Base-by-base conservation (phyloP, 805 yeast genomes). In the Barnettozyma wickerhamii region DNA sequence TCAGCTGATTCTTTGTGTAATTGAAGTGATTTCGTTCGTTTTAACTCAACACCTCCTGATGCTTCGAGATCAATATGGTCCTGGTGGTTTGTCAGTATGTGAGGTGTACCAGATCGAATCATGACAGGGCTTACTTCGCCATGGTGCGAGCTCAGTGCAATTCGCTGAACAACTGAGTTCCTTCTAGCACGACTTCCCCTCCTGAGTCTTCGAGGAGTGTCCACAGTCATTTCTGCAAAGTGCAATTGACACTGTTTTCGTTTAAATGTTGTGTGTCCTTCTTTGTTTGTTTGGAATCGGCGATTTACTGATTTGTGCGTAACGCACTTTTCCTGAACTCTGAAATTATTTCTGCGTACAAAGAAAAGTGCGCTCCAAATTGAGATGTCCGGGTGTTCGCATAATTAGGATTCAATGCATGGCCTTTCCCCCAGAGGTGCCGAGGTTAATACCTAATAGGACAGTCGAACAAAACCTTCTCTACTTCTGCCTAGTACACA, bases 81-180 rank as follows among this genome's bases (percentile, higher is more conserved):
- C 48, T 48, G n/a, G n/a, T n/a, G n/a, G n/a, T n/a, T n/a, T n/a
- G n/a, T n/a, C n/a, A n/a, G n/a, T n/a, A n/a, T n/a, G n/a, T n/a
- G n/a, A n/a, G n/a, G n/a, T n/a, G n/a, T n/a, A n/a, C n/a, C n/a
- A n/a, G n/a, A n/a, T n/a, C n/a, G n/a, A n/a, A n/a, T n/a, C 13
- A 12, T 14, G 13, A 7, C 6, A 10, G 32, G 5, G 29, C 56
- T 45, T 24, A 58, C 62, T 19, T 68, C 66, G 3, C 58, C 47
- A 17, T 62, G 60, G 2, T 81, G 79, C 9, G 71, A 67, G 27
- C 72, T 75, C 33, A 70, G 59, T 0, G 88, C 88, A 35, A 81
- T 79, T 23, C 66, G 61, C 37, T 77, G 77, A 1, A 81, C 87
- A 45, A 80, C 72, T 3, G 89, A 81, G 44, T 74, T 72, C 40